Base-by-base conservation (phyloP, 2,329 filamentous ascomycete species). In the Cordyceps fumosorosea region DNA sequence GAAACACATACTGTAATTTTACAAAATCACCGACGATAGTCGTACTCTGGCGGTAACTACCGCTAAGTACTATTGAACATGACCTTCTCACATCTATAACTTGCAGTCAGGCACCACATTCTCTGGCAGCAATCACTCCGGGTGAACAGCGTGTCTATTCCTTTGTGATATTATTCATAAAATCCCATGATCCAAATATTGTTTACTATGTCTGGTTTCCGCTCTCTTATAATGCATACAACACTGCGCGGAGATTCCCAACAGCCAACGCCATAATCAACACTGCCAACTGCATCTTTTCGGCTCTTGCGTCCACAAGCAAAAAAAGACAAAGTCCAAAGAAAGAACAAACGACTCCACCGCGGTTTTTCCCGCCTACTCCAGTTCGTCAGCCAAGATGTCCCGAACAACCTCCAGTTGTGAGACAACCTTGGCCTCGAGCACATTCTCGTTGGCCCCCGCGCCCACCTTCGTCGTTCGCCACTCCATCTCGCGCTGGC, bases 371-470 rank as follows among this genome's bases (percentile, higher is more conserved):
- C 16, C 26, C 2, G 14, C 42, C 70, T 66, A 66, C 44, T 83
- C 81, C 63, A 80, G 71, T 40, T 80, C 80, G 57, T 84, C 83
- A 63, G 75, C 76, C 63, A 87, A 72, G 50, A 87, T 79, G 66
- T 80, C 79, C 68, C 80, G 78, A 20, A 86, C 81, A 5, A 81
- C 83, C 69, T 83, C 82, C 68, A 95, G 76, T 72, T 93, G 87
- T 62, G 74, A 79, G 29, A 93, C 79, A 7, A 95, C 84, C 76
- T 88, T 91, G 70, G 89, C 85, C 74, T 96, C 91, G 58, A 96
- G 77, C 68, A 83, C 74, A 71, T 82, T 93, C 69, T 88, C 85
- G 3, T 80, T 47, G 71, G 77, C 56, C 72, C 75, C 66, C 3
- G 69, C 69, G 55, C 69, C 73, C 20, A 71, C 71, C 67, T 77